phyloP scores from a whole-genome alignment of 2,329 filamentous ascomycete species.

The Beauveria scarabaeidicola region DNA sequence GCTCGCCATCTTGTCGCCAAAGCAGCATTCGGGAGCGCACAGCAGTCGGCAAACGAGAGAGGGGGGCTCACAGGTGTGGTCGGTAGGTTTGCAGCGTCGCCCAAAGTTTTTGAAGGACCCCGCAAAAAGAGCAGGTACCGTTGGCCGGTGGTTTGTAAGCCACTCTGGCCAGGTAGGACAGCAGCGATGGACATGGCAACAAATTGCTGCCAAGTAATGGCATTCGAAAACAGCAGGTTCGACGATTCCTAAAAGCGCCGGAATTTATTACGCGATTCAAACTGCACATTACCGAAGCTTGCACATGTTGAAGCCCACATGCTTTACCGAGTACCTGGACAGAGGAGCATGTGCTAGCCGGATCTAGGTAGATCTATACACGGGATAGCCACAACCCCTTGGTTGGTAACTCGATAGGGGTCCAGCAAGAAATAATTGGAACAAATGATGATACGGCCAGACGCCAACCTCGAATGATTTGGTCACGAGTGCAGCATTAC shows the following conservation, averaged over 20 bases:
- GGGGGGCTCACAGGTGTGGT: neutral
- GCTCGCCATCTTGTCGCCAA: neutral
- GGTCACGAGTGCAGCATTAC: neutral
- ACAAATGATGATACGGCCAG: neutral
- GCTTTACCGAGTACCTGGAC: too few species aligned
- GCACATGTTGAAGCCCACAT: too few species aligned
- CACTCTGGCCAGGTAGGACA: neutral
- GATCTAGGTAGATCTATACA: neutral
- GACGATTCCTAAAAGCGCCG: too few species aligned
- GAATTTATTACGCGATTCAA: too few species aligned
- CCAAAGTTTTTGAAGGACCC: constrained; percentile 12
- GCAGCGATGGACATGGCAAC: neutral
- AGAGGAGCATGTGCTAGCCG: neutral
- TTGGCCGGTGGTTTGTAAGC: constrained; percentile 5
- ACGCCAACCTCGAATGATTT: neutral
- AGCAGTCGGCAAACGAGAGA: neutral
- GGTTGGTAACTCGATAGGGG: too few species aligned
- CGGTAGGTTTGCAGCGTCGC: neutral
- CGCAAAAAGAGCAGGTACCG: constrained; percentile 12
- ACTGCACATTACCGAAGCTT: too few species aligned
- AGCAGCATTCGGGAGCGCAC: neutral
- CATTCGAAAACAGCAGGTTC: neutral
- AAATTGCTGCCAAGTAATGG: neutral
- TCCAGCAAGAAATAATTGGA: neutral
- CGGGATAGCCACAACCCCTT: too few species aligned